Percentiles rank a stretch among this genome's conserved stretches.
Evolutionary conservation across 108 stramenopile species (phyloP).

Genomic region (Nannochloropsis oceanica): DNA sequence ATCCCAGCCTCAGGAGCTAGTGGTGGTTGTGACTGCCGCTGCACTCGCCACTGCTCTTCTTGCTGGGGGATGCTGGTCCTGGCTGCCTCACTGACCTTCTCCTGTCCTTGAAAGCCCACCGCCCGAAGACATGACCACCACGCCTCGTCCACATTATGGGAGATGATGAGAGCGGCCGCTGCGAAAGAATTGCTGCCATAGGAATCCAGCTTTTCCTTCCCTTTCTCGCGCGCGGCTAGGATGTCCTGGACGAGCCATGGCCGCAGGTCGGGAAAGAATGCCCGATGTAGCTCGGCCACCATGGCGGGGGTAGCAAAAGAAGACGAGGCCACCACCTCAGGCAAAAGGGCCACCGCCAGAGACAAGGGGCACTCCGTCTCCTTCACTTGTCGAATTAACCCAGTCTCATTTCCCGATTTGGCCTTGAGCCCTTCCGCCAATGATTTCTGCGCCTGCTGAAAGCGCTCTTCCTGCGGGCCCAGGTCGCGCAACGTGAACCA

Average conservation of each 20-base stretch:
- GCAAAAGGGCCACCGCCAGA: not conserved
- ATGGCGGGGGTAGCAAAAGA: not conserved
- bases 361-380: not conserved
- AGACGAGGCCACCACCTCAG: not conserved
- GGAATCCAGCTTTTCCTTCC: not conserved
- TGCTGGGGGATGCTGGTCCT: not conserved
- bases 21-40: not conserved
- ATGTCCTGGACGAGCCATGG: not conserved
- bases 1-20: not conserved
- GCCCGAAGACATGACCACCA: not conserved
- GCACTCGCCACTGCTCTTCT: not conserved
- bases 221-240: not conserved
- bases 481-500: not conserved
- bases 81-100: not conserved
- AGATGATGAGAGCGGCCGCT: not conserved
- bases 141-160: not conserved
- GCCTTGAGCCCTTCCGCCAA: not conserved
- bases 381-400: not conserved
- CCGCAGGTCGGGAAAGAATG: not conserved
- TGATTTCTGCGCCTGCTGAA: not conserved
- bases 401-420: not conserved
- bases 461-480: not conserved
- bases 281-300: not conserved
- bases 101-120: not conserved
- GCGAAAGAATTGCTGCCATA: not conserved